Evolutionary conservation across 768 basidiomycete genomes (phyloP).

Genomic region (Hericium erinaceus): DNA sequence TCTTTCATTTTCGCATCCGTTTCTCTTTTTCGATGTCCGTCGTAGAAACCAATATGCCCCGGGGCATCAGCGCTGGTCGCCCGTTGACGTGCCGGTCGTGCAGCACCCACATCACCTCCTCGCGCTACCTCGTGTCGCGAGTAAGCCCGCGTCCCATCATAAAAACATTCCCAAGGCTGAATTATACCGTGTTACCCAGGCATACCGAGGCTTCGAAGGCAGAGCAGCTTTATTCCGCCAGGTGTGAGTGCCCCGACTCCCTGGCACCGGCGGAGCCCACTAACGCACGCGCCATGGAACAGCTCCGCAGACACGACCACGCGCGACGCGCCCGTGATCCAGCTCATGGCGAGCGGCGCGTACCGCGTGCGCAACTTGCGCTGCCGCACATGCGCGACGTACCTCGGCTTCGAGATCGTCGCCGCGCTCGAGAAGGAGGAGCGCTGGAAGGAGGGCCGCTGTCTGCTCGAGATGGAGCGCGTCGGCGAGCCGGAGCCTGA

Average conservation of each 20-base stretch:
- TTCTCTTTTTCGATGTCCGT: too few species aligned
- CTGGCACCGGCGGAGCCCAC: neutral
- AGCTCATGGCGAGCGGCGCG: slow-evolving; percentile 55
- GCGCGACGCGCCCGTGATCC: slow-evolving; percentile 35
- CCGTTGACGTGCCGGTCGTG: neutral
- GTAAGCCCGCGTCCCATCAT: neutral
- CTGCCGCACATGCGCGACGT: slow-evolving; percentile 39
- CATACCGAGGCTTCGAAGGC: neutral
- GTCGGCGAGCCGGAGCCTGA: slow-evolving; percentile 19
- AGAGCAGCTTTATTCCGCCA: neutral
- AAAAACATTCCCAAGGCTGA: too few species aligned
- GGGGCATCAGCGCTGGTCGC: neutral
- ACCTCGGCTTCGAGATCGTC: slow-evolving; percentile 58
- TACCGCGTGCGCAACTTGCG: slow-evolving; percentile 51
- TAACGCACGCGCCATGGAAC: neutral
- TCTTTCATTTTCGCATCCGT: too few species aligned
- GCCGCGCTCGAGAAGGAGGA: slow-evolving; percentile 47
- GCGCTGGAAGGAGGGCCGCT: slow-evolving; percentile 54
- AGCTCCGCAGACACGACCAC: neutral
- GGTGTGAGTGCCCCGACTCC: neutral
- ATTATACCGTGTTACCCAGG: neutral
- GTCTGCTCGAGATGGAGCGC: slow-evolving; percentile 49
- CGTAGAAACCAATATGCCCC: too few species aligned
- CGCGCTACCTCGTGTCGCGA: neutral
- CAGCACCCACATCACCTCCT: neutral